A percentile compares a stretch with the other conserved stretches of the same genome.
phyloP scores from a whole-genome alignment of 345 rosid genomes.

The Eucalyptus dawsonii region DNA sequence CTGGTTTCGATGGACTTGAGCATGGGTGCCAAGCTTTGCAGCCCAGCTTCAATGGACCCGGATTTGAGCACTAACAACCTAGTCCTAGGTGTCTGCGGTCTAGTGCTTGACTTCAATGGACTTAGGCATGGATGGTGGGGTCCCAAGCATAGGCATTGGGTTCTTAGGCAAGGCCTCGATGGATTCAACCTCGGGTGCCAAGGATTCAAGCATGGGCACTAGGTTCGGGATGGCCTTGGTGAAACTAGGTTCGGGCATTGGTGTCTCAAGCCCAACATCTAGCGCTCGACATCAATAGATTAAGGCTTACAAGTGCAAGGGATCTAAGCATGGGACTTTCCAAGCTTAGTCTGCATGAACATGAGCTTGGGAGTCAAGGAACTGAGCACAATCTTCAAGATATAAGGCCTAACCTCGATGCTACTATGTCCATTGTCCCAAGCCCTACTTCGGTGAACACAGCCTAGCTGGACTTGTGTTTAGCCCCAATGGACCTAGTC shows the following conservation, averaged over 20 bases:
- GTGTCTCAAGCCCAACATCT: accelerated
- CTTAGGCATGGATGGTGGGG: not conserved
- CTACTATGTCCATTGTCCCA: not conserved
- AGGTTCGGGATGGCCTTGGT: no score
- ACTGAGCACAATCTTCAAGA: accelerated
- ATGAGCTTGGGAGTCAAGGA: not conserved
- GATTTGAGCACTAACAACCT: not conserved
- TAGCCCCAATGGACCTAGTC: accelerated
- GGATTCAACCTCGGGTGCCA: not conserved
- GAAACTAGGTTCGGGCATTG: no score
- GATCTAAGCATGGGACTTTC: not conserved
- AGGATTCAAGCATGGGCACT: not conserved
- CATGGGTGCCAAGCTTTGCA: not conserved
- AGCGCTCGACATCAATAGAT: accelerated
- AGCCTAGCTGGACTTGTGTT: not conserved
- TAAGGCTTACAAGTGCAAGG: not conserved
- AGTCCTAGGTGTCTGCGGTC: accelerated
- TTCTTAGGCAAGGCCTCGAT: not conserved
- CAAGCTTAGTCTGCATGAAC: not conserved
- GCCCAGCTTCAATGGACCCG: accelerated
- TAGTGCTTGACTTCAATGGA: not conserved
- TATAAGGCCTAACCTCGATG: not conserved
- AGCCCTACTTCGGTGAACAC: not conserved
- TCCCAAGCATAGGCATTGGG: not conserved
- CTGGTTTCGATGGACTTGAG: accelerated